A percentile compares a stretch with the other conserved stretches of the same genome.
phyloP scores from a whole-genome alignment of 495 filamentous ascomycete genomes.

The Zalerion maritima region DNA sequence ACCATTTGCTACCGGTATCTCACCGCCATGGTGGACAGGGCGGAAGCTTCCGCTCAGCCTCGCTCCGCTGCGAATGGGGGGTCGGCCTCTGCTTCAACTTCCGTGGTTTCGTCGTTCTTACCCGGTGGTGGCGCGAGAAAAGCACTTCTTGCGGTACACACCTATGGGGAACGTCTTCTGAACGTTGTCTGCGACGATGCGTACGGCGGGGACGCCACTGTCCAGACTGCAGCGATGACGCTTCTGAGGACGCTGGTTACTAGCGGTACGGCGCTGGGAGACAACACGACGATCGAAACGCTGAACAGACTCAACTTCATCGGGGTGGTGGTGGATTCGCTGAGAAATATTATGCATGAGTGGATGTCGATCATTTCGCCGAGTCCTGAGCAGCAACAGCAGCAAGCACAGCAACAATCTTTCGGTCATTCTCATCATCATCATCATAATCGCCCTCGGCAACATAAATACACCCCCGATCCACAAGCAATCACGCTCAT shows the following conservation, averaged over 20 bases:
- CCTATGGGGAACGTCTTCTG: slow-evolving; percentile 61
- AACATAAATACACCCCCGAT: slow-evolving; percentile 12
- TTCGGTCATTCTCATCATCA: slow-evolving; percentile 11
- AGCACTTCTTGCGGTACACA: slow-evolving; percentile 59
- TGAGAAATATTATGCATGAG: slow-evolving; percentile 57
- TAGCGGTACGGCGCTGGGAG: slow-evolving; percentile 46
- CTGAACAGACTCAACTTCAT: slow-evolving; percentile 81
- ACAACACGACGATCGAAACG: slow-evolving; percentile 56
- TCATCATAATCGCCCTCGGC: not conserved
- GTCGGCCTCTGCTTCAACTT: too few species aligned
- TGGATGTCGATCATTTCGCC: slow-evolving; percentile 17
- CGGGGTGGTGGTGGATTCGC: slow-evolving; percentile 69
- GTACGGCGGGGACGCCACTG: slow-evolving; percentile 63
- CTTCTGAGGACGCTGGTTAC: slow-evolving; percentile 56
- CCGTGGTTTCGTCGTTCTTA: slow-evolving; percentile 22
- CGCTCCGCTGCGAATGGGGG: too few species aligned
- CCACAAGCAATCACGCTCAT: slow-evolving; percentile 15
- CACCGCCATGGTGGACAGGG: slow-evolving; percentile 48
- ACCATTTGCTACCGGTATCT: slow-evolving; percentile 78
- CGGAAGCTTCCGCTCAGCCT: too few species aligned
- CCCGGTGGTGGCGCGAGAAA: slow-evolving; percentile 47
- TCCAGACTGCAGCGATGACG: slow-evolving; percentile 69
- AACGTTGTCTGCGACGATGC: slow-evolving; percentile 90
- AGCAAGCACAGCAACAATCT: slow-evolving; percentile 23
- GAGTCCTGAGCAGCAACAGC: slow-evolving; percentile 27